These are phyloP conservation scores for Akebia trifoliata DNA, from an alignment of 164 flowering plant genomes.

Conservation along the genomic window DNA sequence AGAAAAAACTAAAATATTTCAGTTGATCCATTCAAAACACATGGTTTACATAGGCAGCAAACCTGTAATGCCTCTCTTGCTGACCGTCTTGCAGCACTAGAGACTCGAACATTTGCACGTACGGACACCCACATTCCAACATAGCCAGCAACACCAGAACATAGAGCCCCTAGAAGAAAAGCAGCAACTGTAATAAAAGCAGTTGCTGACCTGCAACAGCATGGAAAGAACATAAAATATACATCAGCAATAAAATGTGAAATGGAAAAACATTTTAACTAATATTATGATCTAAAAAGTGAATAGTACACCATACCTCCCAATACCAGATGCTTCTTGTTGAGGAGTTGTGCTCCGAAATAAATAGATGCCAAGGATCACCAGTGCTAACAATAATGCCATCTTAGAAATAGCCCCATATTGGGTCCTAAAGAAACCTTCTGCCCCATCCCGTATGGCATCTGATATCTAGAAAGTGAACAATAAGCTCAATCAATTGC, in stretches of 20 bases:
- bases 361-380: conserved; percentile 72
- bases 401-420: conserved; percentile 95
- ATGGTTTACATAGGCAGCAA: conserved; percentile 4
- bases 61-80: conserved; percentile 99
- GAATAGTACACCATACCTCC: conserved; percentile 46
- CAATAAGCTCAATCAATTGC: conserved; percentile 15
- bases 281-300: too few relatives aligned
- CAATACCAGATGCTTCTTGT: conserved; percentile 82
- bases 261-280: not conserved
- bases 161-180: conserved; percentile 90
- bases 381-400: conserved; percentile 74
- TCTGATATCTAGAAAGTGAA: conserved; percentile 74
- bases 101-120: conserved; percentile 96
- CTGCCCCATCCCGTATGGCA: conserved; percentile 99
- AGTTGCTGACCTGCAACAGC: conserved; percentile 62
- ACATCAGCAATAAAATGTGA: not conserved
- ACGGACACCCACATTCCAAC: conserved; percentile 99
- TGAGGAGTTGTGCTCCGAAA: conserved; percentile 86
- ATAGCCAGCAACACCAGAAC: conserved; percentile 98
- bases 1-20: not conserved
- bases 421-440: conserved; percentile 96
- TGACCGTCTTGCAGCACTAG: conserved; percentile 98
- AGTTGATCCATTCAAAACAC: not conserved
- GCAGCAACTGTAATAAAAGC: conserved; percentile 92
- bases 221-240: conserved; percentile 9